Conservation (phyloP, 1,139 yeast genomes). For the Taphrina deformans region DNA sequence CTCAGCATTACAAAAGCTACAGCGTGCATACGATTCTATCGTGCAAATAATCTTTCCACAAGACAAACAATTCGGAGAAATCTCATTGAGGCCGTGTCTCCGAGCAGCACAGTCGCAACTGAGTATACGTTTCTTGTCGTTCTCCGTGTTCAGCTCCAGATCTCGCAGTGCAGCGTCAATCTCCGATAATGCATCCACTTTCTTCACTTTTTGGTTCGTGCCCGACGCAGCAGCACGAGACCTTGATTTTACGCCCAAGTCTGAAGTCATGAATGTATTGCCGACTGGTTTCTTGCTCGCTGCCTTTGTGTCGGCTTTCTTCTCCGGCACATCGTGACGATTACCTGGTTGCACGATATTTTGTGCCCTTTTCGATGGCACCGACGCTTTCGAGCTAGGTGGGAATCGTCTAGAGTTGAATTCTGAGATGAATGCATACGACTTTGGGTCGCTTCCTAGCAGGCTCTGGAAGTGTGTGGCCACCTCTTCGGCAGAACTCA, state of each 20-base stretch:
- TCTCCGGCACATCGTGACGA: neutral
- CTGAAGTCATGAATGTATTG: conserved; percentile 33
- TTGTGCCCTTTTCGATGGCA: conserved; percentile 14
- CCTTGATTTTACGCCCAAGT: conserved; percentile 44
- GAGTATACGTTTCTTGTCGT: conserved; percentile 41
- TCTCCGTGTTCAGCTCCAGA: conserved; percentile 47
- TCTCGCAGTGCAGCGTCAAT: conserved; percentile 52
- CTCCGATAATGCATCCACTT: conserved; percentile 58
- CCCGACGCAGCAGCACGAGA: conserved; percentile 37
- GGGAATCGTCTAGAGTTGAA: conserved; percentile 27
- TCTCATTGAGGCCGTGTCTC: conserved; percentile 80
- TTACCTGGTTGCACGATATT: neutral
- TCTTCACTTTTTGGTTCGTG: conserved; percentile 45
- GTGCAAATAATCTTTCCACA: conserved; percentile 94
- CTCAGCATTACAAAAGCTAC: conserved; percentile 45
- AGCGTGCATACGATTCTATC: conserved; percentile 84
- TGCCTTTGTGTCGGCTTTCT: neutral
- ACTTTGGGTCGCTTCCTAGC: conserved; percentile 17
- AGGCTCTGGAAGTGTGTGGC: conserved; percentile 12
- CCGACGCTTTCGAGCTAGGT: conserved; percentile 8
- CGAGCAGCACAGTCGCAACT: conserved; percentile 68
- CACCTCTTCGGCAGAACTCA: conserved; percentile 16
- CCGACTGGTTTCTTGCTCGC: conserved; percentile 14
- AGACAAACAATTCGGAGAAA: conserved; percentile 88
- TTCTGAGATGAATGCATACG: conserved; percentile 9